These are phyloP conservation scores for Aspergillus fumigatus DNA, from an alignment of 2,329 filamentous ascomycete genomes.

Conservation along the genomic window DNA sequence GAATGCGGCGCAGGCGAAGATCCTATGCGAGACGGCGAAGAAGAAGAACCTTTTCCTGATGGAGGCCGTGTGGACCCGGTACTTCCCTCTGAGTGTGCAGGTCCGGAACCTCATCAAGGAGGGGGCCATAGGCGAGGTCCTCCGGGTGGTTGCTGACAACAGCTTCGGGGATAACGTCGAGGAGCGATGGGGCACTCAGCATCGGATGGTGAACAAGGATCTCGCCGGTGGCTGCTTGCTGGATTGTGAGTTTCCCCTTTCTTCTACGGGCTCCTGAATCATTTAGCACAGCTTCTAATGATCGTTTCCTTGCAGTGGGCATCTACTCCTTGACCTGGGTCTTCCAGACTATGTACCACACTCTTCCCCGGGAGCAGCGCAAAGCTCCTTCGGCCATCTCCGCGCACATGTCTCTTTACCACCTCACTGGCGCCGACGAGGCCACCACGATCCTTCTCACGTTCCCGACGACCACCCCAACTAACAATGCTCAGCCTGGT, in stretches of 20 bases:
- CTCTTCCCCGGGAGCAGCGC: slow-evolving; percentile 60
- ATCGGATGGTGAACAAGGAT: slow-evolving; percentile 79
- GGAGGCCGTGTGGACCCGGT: slow-evolving; percentile 88
- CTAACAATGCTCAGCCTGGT: slow-evolving; percentile 32
- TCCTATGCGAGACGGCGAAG: slow-evolving; percentile 66
- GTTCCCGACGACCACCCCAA: slow-evolving; percentile 58
- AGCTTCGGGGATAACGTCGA: slow-evolving; percentile 60
- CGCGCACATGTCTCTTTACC: slow-evolving; percentile 66
- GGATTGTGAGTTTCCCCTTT: slow-evolving; percentile 49
- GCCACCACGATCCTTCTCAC: slow-evolving; percentile 71
- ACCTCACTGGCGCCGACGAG: slow-evolving; percentile 70
- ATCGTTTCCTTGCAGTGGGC: slow-evolving; percentile 50
- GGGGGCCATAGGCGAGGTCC: slow-evolving; percentile 57
- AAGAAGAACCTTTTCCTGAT: slow-evolving; percentile 72
- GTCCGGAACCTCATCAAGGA: slow-evolving; percentile 52
- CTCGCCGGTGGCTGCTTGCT: slow-evolving; percentile 78
- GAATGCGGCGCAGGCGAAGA: slow-evolving; percentile 70
- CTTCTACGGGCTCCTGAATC: background rate
- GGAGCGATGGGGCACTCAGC: slow-evolving; percentile 54
- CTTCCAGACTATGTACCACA: slow-evolving; percentile 82
- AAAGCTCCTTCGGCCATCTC: slow-evolving; percentile 62
- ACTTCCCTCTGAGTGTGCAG: slow-evolving; percentile 78
- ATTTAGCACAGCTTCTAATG: background rate
- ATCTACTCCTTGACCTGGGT: slow-evolving; percentile 89
- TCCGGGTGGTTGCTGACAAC: slow-evolving; percentile 56